Base-by-base conservation (phyloP, 331 rosid species). In the Ulmus americana region DNA sequence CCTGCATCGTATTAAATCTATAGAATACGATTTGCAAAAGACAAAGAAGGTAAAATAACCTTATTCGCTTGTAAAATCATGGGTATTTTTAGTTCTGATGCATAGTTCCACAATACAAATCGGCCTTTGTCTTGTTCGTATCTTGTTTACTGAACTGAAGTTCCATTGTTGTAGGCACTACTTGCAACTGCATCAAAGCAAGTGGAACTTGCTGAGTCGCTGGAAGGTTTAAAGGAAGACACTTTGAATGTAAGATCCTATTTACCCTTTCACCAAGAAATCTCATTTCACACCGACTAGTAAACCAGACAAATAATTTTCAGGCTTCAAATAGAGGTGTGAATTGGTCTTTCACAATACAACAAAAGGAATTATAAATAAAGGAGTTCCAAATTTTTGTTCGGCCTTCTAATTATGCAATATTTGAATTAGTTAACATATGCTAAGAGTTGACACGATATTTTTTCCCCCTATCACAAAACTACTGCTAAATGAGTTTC, bases 11-110 rank as follows among this genome's bases (percentile, higher is more conserved):
- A 92, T 92, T 57, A 92, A 85, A 67, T 83, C 74, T 42, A 88
- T 92, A 64, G 97, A 92, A 67, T 66, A 83, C 71, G 97, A 92
- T 81, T 81, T 92, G 73, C 97, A 85, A 63, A 92, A 92, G 83
- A 92, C 97, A 48, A 88, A 85, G 78, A 86, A 78, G 79, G 97
- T 92, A 82, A 73, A 71, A 69, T 70, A 49, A 57, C 65, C 68
- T 78, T 68, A 63, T 69, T 49, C 39, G 14, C 52, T 60, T 59
- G 45, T 43, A 62, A 28, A 59, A 53, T 52, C 64, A 56, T 38
- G 50, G 64, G 20, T 64, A 18, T 67, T 49, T 22, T 52, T 65
- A 9, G 16, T 13, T 46, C 44, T 59, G 75, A 59, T 65, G 45
- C 68, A 48, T 67, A 39, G 50, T 73, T 59, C 43, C 47, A 49